Conservation (phyloP, 129 eudicot genomes). For the Centrapalus pauciflorus region DNA sequence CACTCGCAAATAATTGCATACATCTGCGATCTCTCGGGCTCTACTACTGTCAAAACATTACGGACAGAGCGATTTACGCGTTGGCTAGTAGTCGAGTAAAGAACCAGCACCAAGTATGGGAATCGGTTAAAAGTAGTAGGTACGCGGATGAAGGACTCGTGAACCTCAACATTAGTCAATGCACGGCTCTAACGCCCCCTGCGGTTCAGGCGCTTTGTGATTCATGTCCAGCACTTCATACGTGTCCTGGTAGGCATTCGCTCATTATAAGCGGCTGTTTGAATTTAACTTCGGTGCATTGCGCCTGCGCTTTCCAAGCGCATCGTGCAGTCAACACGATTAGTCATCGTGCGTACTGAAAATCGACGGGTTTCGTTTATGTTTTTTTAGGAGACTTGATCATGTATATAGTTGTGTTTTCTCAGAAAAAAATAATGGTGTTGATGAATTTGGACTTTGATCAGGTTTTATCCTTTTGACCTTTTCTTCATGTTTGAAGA, state of each 20-base stretch:
- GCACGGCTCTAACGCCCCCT: constrained; percentile 94
- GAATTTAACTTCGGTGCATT: constrained; percentile 81
- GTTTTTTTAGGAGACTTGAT: neutral
- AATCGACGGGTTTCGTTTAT: neutral
- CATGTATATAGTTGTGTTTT: neutral
- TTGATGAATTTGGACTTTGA: too few relatives aligned
- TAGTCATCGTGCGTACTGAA: constrained; percentile 54
- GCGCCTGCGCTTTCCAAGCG: constrained; percentile 64
- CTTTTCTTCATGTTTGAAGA: too few relatives aligned
- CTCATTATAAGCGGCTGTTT: constrained; percentile 90
- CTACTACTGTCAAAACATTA: constrained; percentile 82
- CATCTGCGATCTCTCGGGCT: constrained; percentile 77
- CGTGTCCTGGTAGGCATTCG: constrained; percentile 89
- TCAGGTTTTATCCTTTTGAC: too few relatives aligned
- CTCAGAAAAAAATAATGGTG: too few relatives aligned
- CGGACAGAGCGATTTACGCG: constrained; percentile 84
- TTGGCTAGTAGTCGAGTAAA: constrained; percentile 72
- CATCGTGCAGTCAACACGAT: constrained; percentile 44
- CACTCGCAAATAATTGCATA: constrained; percentile 80
- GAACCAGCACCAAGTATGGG: constrained; percentile 58
- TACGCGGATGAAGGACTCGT: constrained; percentile 65
- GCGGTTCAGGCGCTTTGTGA: constrained; percentile 95
- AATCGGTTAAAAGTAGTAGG: constrained; percentile 42
- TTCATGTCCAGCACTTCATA: constrained; percentile 81
- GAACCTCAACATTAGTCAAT: constrained; percentile 90